Conservation (phyloP, 1,139 yeast genomes). For the Debaryomyces sp. region DNA sequence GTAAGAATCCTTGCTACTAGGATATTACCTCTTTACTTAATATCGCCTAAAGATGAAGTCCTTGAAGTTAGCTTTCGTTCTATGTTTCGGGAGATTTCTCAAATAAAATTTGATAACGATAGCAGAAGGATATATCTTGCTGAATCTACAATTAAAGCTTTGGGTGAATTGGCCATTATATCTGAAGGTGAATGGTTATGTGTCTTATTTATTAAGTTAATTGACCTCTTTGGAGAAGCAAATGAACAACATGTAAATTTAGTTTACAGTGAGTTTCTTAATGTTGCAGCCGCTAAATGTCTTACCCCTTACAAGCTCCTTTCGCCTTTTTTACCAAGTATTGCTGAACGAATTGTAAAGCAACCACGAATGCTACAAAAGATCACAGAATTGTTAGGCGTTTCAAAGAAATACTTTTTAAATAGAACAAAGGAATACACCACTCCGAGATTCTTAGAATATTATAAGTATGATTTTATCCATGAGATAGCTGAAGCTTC, state of each 20-base stretch:
- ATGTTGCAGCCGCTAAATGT: slow-evolving; percentile 46
- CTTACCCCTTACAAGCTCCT: slow-evolving; percentile 70
- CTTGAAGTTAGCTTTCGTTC: slow-evolving; percentile 39
- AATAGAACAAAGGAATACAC: slow-evolving; percentile 72
- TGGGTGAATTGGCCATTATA: slow-evolving; percentile 62
- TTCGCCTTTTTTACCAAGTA: slow-evolving; percentile 76
- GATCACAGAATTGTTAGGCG: slow-evolving; percentile 66
- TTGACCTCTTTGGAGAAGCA: slow-evolving; percentile 60
- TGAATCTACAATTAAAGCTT: slow-evolving; percentile 63
- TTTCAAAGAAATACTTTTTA: slow-evolving; percentile 63
- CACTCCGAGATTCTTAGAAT: slow-evolving; percentile 73
- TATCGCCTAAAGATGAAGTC: slow-evolving; percentile 34
- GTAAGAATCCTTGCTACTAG: slow-evolving; percentile 53
- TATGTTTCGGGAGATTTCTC: slow-evolving; percentile 37
- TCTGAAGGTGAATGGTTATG: slow-evolving; percentile 66
- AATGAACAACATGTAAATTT: slow-evolving; percentile 66
- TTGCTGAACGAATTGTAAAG: slow-evolving; percentile 68
- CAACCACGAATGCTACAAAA: slow-evolving; percentile 59
- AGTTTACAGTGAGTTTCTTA: slow-evolving; percentile 59
- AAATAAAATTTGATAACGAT: slow-evolving; percentile 35
- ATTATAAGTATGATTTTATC: slow-evolving; percentile 63
- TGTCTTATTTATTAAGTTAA: slow-evolving; percentile 57
- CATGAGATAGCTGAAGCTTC: slow-evolving; percentile 52
- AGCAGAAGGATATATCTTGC: slow-evolving; percentile 42
- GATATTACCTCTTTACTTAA: slow-evolving; percentile 49